Conservation (phyloP, 2,329 filamentous ascomycete species). For the Mycosphaerella sp. region DNA sequence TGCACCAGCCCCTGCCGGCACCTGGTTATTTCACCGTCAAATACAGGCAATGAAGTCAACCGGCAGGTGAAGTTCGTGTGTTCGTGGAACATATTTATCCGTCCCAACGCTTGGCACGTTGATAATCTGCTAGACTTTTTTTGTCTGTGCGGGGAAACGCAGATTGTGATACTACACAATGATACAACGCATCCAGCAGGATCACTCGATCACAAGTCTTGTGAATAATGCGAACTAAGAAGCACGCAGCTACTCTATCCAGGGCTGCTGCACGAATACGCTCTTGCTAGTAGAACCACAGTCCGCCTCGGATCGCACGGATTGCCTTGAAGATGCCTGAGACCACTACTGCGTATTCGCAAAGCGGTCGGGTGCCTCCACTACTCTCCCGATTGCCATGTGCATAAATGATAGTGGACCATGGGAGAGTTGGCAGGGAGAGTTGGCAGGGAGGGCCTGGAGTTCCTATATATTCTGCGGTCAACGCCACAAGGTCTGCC, state of each 20-base stretch:
- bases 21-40: too few relatives aligned
- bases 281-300: background rate
- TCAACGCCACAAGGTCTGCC: too few relatives aligned
- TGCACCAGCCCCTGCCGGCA: too few relatives aligned
- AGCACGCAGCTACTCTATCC: background rate
- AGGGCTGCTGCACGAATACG: too few relatives aligned
- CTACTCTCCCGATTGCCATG: background rate
- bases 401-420: background rate
- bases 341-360: background rate
- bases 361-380: background rate
- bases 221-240: background rate
- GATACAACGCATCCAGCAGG: background rate
- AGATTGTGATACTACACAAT: constrained; percentile 1
- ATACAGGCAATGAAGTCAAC: background rate
- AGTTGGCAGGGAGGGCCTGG: background rate
- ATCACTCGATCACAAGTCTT: background rate
- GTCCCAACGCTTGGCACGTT: background rate
- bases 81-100: constrained; percentile 4
- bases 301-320: constrained; percentile 1
- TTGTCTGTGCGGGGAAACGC: background rate
- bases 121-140: background rate
- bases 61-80: background rate
- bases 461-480: background rate
- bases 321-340: background rate
- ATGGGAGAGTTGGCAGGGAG: background rate